phyloP scores from a whole-genome alignment of 192 early-diverging fungal species.

The Radiomyces spectabilis region DNA sequence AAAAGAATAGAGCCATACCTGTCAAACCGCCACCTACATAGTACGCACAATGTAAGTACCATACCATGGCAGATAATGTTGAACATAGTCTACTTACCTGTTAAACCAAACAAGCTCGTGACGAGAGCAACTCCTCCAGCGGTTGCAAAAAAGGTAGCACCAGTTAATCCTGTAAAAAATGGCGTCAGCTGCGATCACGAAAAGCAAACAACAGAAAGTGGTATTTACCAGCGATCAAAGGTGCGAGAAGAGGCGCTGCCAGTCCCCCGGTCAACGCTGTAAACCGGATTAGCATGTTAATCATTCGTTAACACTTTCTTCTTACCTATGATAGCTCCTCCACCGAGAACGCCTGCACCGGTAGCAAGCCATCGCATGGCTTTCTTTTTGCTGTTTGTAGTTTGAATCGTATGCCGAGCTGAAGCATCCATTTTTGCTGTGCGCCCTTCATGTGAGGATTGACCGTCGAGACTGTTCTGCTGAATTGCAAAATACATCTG shows the following conservation, averaged over 20 bases:
- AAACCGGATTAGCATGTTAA: background rate
- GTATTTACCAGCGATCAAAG: conserved; percentile 25
- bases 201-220: too few species aligned
- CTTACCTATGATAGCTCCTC: conserved; percentile 48
- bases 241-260: conserved; percentile 49
- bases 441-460: background rate
- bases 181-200: background rate
- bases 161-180: conserved; percentile 23
- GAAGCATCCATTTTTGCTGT: conserved; percentile 16
- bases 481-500: conserved; percentile 42
- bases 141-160: conserved; percentile 44
- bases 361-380: conserved; percentile 43
- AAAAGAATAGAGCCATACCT: too few species aligned
- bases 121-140: conserved; percentile 46
- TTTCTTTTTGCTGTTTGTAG: conserved; percentile 38
- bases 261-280: conserved; percentile 30
- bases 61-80: too few species aligned
- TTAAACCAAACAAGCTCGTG: conserved; percentile 46
- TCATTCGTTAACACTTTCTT: background rate
- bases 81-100: conserved; percentile 7
- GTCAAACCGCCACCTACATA: conserved; percentile 45
- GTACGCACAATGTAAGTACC: too few species aligned
- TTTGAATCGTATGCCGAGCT: conserved; percentile 34
- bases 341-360: conserved; percentile 42
- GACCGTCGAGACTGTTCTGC: background rate